Conservation (phyloP, 2,329 filamentous ascomycete genomes). For the Alternaria infectoria region DNA sequence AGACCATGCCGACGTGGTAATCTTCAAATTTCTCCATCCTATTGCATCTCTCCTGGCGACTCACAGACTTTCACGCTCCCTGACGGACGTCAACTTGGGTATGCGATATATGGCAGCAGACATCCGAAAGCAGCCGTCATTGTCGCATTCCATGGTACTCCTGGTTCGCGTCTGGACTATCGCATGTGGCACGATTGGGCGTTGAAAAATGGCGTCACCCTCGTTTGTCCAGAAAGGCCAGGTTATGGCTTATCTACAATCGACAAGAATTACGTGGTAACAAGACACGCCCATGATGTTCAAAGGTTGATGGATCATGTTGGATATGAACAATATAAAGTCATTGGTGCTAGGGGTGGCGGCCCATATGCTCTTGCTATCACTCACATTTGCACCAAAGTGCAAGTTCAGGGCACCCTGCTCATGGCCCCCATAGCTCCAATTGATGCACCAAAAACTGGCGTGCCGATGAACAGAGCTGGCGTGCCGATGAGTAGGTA, state of each 20-base stretch:
- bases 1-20: neutral
- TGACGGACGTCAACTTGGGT: neutral
- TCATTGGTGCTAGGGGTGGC: neutral
- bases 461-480: neutral
- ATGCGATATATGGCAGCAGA: neutral
- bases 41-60: neutral
- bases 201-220: neutral
- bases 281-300: neutral
- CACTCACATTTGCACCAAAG: neutral
- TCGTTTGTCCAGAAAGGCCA: neutral
- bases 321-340: neutral
- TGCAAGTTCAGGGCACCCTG: neutral
- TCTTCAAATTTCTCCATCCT: neutral
- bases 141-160: neutral
- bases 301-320: neutral
- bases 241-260: neutral
- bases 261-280: neutral
- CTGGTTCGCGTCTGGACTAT: neutral
- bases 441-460: neutral
- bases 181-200: neutral
- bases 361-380: neutral
- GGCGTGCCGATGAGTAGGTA: neutral
- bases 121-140: neutral
- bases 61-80: neutral
- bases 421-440: neutral